These are phyloP conservation scores for Nicotiana sylvestris DNA, from an alignment of 257 asterid species.

Conservation along the genomic window DNA sequence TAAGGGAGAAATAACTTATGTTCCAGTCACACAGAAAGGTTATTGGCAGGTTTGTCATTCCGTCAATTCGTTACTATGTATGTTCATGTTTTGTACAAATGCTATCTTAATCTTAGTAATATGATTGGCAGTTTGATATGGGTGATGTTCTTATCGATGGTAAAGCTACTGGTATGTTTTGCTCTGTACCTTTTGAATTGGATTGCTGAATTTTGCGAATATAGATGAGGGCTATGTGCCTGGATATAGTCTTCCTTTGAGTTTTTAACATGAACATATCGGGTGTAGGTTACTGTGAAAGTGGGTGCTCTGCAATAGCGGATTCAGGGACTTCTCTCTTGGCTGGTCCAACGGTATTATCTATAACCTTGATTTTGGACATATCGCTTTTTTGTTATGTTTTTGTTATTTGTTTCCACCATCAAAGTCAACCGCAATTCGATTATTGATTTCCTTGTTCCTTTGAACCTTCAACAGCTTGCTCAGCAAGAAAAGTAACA, in stretches of 20 bases:
- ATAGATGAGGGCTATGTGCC: background rate
- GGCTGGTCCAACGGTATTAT: conserved; percentile 87
- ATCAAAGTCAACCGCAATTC: background rate
- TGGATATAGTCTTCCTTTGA: background rate
- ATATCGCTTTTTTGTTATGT: background rate
- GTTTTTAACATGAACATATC: background rate
- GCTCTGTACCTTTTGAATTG: background rate
- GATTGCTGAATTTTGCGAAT: background rate
- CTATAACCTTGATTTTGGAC: background rate
- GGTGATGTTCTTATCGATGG: conserved; percentile 91
- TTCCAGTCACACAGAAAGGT: conserved; percentile 79
- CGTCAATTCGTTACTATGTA: background rate
- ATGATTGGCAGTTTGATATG: conserved; percentile 70
- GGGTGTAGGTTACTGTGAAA: conserved; percentile 61
- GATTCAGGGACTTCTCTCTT: conserved; percentile 98
- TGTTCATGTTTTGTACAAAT: background rate
- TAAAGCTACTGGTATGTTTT: conserved; percentile 68
- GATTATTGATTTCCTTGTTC: background rate
- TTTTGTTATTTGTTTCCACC: background rate
- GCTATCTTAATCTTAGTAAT: conserved; percentile 12
- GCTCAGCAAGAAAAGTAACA: background rate
- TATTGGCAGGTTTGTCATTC: conserved; percentile 87
- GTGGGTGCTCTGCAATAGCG: conserved; percentile 96
- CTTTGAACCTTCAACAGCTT: background rate
- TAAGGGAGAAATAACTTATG: conserved; percentile 80